Conservation (phyloP, 2,329 filamentous ascomycete species). For the Apiospora arundinis region DNA sequence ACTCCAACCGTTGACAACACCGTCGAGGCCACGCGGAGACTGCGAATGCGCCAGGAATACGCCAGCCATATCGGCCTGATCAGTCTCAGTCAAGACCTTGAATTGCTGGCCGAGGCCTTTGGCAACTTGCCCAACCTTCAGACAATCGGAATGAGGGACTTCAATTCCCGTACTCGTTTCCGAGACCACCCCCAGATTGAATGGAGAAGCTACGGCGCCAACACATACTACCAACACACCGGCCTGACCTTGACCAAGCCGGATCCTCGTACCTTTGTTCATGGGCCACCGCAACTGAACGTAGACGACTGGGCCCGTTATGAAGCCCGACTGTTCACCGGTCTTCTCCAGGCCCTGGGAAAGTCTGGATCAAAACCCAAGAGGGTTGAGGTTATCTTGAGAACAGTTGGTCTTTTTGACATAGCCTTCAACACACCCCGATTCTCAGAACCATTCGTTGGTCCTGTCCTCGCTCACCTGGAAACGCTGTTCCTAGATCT, state of each 20-base stretch:
- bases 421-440: slow-evolving; percentile 54
- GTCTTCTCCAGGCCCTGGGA: slow-evolving; percentile 51
- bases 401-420: slow-evolving; percentile 43
- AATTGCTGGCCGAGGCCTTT: slow-evolving; percentile 64
- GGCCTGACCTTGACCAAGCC: slow-evolving; percentile 29
- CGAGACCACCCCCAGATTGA: slow-evolving; percentile 49
- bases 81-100: slow-evolving; percentile 52
- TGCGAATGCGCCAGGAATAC: slow-evolving; percentile 32
- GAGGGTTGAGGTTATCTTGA: slow-evolving; percentile 56
- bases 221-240: slow-evolving; percentile 45
- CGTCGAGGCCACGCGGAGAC: slow-evolving; percentile 32
- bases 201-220: slow-evolving; percentile 64
- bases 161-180: slow-evolving; percentile 53
- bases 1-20: slow-evolving; percentile 33
- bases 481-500: slow-evolving; percentile 26
- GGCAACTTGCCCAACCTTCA: slow-evolving; percentile 59
- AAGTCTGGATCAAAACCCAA: slow-evolving; percentile 44
- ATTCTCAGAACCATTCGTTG: slow-evolving; percentile 44
- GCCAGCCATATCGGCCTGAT: slow-evolving; percentile 42
- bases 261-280: slow-evolving; percentile 20
- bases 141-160: slow-evolving; percentile 66
- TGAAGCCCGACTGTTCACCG: slow-evolving; percentile 45
- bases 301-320: slow-evolving; percentile 29
- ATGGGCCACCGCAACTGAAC: neutral
- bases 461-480: slow-evolving; percentile 46